Evolutionary conservation across 305 asterid genomes (phyloP), one percentile per base, ranked within the genome.

Genomic region (Solanum hybrid): DNA sequence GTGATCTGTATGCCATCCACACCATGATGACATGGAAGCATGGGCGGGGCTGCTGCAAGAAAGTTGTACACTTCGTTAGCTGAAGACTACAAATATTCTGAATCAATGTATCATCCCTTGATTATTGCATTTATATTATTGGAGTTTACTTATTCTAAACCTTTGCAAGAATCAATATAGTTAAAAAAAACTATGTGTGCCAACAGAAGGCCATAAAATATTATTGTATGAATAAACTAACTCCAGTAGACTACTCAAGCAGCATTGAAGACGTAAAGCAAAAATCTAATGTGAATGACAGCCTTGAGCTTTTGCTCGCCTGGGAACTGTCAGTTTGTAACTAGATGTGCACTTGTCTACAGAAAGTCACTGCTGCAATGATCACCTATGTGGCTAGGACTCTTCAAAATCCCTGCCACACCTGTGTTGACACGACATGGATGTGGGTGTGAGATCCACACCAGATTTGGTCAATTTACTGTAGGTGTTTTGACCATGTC

Each of bases 1-100:
- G 37, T 96, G 99, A 92, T 97, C 99, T 28, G 99, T 97, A 91
- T 97, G 99, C 98, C 99, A 97, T 86, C 99, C 99, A 22, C 99
- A 97, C 99, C 99, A 96, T 39, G 98, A 95, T 87, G 98, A 95
- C 93, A 94, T 91, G 80, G 95, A 87, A 87, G 92, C 94, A 79
- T 90, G 94, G 86, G 80, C 81, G 74, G 90, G 88, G 87, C 89
- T 91, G 90, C 97, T 93, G 94, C 91, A 88, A 89, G 67, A 89
- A 51, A 89, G 80, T 71, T 78, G 87, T 78, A 33, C 89, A 34
- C 81, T 67, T 31, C 22, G 10, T 90, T 67, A 91, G 79, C 87
- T 34, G 42, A 80, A 37, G 86, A 22, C 34, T 78, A 84, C 8
- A 46, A 36, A 61, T 81, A 26, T 26, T 24, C 78, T 64, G 46